Evolutionary conservation across 2,329 filamentous ascomycete species (phyloP).

Genomic region (Seiridium cupressi): DNA sequence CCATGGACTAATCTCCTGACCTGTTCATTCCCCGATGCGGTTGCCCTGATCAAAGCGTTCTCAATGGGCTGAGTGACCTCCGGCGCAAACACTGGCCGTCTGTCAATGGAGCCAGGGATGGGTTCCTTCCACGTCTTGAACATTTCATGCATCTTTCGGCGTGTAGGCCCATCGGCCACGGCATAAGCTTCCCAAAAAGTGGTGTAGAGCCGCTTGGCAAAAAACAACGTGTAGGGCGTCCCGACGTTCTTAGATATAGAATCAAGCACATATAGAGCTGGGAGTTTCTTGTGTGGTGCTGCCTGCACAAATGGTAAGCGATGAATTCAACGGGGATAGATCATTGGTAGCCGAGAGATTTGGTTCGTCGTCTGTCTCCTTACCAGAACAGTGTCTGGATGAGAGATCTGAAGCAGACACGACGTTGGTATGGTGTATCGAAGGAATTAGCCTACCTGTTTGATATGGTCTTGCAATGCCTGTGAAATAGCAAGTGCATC

Average conservation of each 20-base stretch:
- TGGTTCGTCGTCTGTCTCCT: no score
- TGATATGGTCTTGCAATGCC: conserved; percentile 88
- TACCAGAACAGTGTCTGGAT: no score
- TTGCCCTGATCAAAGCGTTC: conserved; percentile 85
- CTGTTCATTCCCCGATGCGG: conserved; percentile 58
- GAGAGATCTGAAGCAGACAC: no score
- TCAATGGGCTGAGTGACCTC: conserved; percentile 91
- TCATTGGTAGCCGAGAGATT: background rate
- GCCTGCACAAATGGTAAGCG: conserved; percentile 60
- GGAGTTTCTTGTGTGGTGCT: conserved; percentile 83
- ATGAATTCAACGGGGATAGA: conserved; percentile 1
- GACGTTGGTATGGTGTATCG: background rate
- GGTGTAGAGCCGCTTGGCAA: conserved; percentile 85
- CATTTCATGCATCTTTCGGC: conserved; percentile 95
- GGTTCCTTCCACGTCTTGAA: conserved; percentile 97
- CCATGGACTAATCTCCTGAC: conserved; percentile 37
- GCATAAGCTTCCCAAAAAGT: conserved; percentile 98
- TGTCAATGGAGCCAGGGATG: conserved; percentile 88
- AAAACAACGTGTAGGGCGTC: conserved; percentile 93
- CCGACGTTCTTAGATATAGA: conserved; percentile 99
- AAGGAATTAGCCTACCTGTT: conserved; percentile 70
- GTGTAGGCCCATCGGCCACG: conserved; percentile 77
- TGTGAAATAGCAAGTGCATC: conserved; percentile 91
- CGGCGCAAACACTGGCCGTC: conserved; percentile 84
- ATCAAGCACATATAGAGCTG: conserved; percentile 95